Evolutionary conservation across 2,329 filamentous ascomycete species (phyloP).

Genomic region (Nectriaceae sp.): DNA sequence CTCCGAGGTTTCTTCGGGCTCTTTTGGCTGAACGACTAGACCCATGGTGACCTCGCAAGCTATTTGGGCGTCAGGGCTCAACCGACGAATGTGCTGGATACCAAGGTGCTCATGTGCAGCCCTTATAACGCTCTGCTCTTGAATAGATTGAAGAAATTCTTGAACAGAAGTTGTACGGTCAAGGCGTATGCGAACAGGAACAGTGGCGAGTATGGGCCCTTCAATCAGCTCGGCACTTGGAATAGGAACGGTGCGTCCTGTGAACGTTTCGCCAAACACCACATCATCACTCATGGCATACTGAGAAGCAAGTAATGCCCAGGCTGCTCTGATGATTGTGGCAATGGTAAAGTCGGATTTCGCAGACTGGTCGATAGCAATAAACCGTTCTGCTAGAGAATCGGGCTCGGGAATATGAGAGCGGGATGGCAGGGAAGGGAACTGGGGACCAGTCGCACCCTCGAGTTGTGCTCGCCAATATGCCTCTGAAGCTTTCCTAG

Average conservation of each 20-base stretch:
- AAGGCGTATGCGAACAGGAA: constrained; percentile 25
- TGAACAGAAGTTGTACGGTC: constrained; percentile 22
- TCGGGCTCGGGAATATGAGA: constrained; percentile 25
- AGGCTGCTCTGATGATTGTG: constrained; percentile 28
- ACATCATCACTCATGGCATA: constrained; percentile 31
- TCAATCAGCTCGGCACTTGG: constrained; percentile 31
- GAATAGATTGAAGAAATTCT: constrained; percentile 28
- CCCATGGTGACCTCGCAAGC: constrained; percentile 58
- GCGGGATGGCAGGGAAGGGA: constrained; percentile 24
- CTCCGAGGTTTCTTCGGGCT: constrained; percentile 22
- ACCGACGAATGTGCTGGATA: constrained; percentile 38
- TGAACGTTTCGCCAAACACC: constrained; percentile 32
- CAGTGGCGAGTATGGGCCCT: constrained; percentile 31
- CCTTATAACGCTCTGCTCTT: constrained; percentile 29
- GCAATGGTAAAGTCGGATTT: constrained; percentile 25
- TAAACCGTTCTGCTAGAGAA: constrained; percentile 19
- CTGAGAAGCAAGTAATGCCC: constrained; percentile 29
- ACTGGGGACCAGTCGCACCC: constrained; percentile 25
- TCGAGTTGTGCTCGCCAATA: constrained; percentile 27
- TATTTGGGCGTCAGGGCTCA: constrained; percentile 51
- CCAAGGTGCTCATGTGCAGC: constrained; percentile 33
- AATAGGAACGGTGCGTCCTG: constrained; percentile 30
- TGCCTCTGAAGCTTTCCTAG: constrained; percentile 18
- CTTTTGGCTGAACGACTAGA: constrained; percentile 48
- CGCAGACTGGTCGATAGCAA: constrained; percentile 17